phyloP scores from a whole-genome alignment of 169 alveolate species.

The Eimeria praecox region DNA sequence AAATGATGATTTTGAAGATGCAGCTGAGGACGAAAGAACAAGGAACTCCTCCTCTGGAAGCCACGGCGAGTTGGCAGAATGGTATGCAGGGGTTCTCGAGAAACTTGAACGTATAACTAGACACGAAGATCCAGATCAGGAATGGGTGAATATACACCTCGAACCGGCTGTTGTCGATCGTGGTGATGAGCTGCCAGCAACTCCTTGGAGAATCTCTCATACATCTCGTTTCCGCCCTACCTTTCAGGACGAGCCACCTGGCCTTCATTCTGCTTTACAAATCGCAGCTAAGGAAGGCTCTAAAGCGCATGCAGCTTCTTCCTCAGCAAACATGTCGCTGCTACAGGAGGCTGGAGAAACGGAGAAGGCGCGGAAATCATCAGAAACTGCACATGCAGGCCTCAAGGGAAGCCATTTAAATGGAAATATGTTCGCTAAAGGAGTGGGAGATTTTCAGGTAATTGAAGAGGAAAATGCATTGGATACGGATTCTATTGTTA shows the following conservation, averaged over 20 bases:
- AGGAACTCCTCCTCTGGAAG: background rate
- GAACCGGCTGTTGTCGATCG: background rate
- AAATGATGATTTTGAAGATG: background rate
- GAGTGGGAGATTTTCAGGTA: slow-evolving; percentile 58
- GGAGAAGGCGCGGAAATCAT: background rate
- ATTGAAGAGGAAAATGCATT: slow-evolving; percentile 54
- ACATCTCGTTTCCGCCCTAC: background rate
- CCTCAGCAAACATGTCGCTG: background rate
- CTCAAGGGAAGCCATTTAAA: background rate
- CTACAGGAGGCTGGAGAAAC: background rate
- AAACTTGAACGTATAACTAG: slow-evolving; percentile 53
- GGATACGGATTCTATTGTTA: slow-evolving; percentile 51
- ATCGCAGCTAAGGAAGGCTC: background rate
- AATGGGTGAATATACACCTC: slow-evolving; percentile 20
- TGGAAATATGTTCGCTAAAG: background rate
- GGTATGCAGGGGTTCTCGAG: slow-evolving; percentile 21
- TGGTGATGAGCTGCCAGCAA: background rate
- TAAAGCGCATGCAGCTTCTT: background rate
- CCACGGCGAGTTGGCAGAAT: background rate
- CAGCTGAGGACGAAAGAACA: background rate
- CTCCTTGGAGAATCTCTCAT: background rate
- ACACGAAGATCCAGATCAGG: slow-evolving; percentile 20
- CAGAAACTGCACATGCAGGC: background rate
- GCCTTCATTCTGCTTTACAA: slow-evolving; percentile 35
- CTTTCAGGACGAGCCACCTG: slow-evolving; percentile 10